Base-by-base conservation (phyloP, 108 stramenopile species). In the Parietichytrium sp. region DNA sequence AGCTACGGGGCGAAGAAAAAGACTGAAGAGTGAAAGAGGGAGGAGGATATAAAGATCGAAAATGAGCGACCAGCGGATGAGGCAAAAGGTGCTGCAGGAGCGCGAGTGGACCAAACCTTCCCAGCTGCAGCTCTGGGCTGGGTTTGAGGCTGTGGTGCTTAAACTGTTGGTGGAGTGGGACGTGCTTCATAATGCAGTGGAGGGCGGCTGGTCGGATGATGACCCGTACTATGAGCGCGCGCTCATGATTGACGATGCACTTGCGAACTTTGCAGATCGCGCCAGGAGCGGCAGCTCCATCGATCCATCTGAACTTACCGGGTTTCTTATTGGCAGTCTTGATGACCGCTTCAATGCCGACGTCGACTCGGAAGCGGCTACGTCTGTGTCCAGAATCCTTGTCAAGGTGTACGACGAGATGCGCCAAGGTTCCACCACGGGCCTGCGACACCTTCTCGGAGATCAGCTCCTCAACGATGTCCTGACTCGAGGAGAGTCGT, bases 311-410 rank as follows among this genome's bases (percentile, higher is more conserved):
- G 61, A 72, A 23, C 61, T 72, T 42, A 25, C 61, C 15, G 61
- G 45, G 29, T 72, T 72, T 20, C 61, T 72, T 27, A 42, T 72
- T n/a, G 61, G 45, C 61, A 72, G 38, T 25, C 36, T 72, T 33
- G 61, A 72, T 33, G 61, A 72, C 20, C 61, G 61, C 33, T 72
- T 72, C 61, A 72, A 72, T 25, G 61, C 61, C 18, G 61, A 72
- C 20, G 45, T 72, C 16, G 61, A 72, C 15, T n/a, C 33, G 38
- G 6, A 16, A 33, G 45, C 45, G 61, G 36, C 38, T 42, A 25
- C 33, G 33, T 38, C 61, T n/a, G 13, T 72, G 29, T 10, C 61
- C 6, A 33, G 45, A 25, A 42, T 72, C 33, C 23, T 72, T 7
- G 33, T 36, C 20, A 33, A 42, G 10, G 45, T 72, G 36, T 72